A percentile compares a stretch with the other conserved stretches of the same genome.
phyloP scores from a whole-genome alignment of 2,329 filamentous ascomycete genomes.

The Magnaporthiopsis rhizophila region DNA sequence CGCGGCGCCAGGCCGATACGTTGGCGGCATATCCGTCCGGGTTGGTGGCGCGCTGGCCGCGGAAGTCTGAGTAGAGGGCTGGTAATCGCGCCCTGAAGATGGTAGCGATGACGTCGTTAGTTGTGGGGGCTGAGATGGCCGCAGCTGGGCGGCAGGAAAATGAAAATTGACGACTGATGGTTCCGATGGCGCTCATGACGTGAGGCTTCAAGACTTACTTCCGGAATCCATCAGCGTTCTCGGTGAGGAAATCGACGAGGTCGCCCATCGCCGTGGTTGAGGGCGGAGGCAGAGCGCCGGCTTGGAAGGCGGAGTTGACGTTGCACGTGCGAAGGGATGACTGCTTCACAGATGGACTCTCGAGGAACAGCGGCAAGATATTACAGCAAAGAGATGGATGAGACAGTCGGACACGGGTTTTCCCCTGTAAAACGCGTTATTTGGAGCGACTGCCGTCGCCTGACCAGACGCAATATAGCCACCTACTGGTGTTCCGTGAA shows the following conservation, averaged over 20 bases:
- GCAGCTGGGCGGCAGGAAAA: background rate
- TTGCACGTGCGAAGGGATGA: background rate
- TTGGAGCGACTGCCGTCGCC: background rate
- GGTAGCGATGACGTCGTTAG: slow-evolving; percentile 6
- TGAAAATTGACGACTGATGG: background rate
- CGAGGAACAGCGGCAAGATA: background rate
- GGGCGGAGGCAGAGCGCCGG: background rate
- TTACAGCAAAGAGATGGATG: background rate
- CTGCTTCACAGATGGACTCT: background rate
- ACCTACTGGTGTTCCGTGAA: background rate
- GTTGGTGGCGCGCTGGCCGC: slow-evolving; percentile 18
- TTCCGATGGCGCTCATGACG: background rate
- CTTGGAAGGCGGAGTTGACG: background rate
- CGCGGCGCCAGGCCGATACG: slow-evolving; percentile 27
- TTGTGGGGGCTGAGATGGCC: background rate
- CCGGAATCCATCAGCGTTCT: slow-evolving; percentile 15
- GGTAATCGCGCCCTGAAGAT: slow-evolving; percentile 17
- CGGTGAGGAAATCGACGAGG: slow-evolving; percentile 14
- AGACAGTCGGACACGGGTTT: background rate
- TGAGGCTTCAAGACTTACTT: slow-evolving; percentile 9
- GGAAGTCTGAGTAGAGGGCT: slow-evolving; percentile 20
- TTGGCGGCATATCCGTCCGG: slow-evolving; percentile 22
- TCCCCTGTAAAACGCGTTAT: background rate
- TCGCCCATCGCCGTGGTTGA: slow-evolving; percentile 6
- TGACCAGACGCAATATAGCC: background rate